Evolutionary conservation across 2,329 filamentous ascomycete genomes (phyloP), one percentile per base, ranked within the genome.

Genomic region (Colletotrichum nymphaeae): DNA sequence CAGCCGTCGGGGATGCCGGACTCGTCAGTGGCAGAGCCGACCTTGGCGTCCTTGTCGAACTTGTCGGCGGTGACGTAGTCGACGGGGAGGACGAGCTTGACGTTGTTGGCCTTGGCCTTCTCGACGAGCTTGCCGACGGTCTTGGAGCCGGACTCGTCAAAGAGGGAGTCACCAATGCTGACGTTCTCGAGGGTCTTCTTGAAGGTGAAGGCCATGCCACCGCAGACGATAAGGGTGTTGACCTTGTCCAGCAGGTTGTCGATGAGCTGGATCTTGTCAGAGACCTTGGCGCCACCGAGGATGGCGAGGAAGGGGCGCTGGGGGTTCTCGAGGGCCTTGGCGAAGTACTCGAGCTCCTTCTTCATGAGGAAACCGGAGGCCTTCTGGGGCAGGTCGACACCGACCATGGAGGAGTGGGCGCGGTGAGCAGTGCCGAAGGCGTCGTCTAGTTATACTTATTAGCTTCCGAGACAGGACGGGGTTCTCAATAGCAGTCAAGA

Each of bases 311-410:
- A 99, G 75, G 97, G 97, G 70, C 96, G 93, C 88, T 97, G 90
- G 75, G 97, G 97, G 79, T 90, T 92, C 88, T 99, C 97, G 75
- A 99, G 93, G 52, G 95, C 97, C 88, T 98, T 91, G 77, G 97
- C 97, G 83, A 99, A 99, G 92, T 99, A 99, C 83, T 99, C 97
- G 76, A 99, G 93, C 87, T 99, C 97, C 90, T 98, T 99, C 93
- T 99, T 99, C 90, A 99, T 95, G 81, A 99, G 92, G 92, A 98
- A 99, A 76, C 97, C 97, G 70, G 96, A 94, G 11, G 97, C 97
- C 89, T 98, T 98, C 85, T 98, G 95, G 78, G 96, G 95, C 62
- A 99, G 93, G 78, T 98, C 92, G 76, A 98, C 90, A 81, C 97
- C 97, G 80, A 99, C 97, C 97, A 99, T 99, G 84, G 96, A 98